Base-by-base conservation (phyloP, 371 early-diverging fungal genomes). In the Smittium culicis region DNA sequence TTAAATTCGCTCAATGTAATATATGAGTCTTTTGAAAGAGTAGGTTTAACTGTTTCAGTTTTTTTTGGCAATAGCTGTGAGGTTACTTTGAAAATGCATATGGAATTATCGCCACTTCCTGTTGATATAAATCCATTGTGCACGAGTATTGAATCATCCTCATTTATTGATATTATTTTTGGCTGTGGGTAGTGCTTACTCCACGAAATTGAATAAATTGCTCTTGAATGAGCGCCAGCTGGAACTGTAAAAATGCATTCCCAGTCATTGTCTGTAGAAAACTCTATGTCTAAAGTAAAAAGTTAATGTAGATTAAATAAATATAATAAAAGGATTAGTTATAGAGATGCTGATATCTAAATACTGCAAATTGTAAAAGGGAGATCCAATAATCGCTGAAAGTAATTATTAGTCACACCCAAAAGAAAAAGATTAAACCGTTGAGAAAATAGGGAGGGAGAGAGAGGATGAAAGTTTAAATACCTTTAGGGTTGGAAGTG, bases 191-290 rank as follows among this genome's bases (percentile, higher is more conserved):
- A 59, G 28, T 78, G 74, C 54, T 86, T 86, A 27, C 88, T 86
- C 95, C 95, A 96, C 34, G 95, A 89, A 0, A 96, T 93, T 1
- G 89, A 88, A 73, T 92, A 96, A 55, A 96, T 88, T 35, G 91
- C 85, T 33, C 94, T 81, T 11, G 80, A 74, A 71, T 94, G 92
- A 27, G 69, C 64, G 5, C 80, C 78, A 0, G 89, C 85, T 0
- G 81, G 74, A 8, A 90, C 68, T 0, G 86, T 85, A 27, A 75
- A 80, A 2, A 87, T 73, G 56, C 86, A 86, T 63, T 81, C 82
- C 86, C 87, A 92, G 27, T 79, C 77, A 2, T 83, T 80, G 59
- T 86, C 83, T 2, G 77, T 77, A 25, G 80, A 79, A 33, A 77
- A 79, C 16, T 70, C 78, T 54, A 74, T 65, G 34, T 67, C 55